Evolutionary conservation across 164 flowering plant genomes (phyloP).

Genomic region (Warburgia ugandensis): DNA sequence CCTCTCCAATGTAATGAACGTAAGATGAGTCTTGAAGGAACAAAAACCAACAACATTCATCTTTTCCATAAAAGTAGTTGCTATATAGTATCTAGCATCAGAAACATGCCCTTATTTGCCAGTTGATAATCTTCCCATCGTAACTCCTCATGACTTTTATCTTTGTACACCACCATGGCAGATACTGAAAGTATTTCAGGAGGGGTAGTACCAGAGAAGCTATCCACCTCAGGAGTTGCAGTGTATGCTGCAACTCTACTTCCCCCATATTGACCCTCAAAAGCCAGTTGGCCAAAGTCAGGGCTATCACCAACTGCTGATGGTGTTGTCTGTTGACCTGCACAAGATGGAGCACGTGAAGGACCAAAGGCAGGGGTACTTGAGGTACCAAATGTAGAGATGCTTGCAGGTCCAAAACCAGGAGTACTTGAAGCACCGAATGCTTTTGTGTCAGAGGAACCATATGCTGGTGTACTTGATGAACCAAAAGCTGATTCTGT

Average conservation of each 20-base stretch:
- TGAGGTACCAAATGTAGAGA: constrained; percentile 49
- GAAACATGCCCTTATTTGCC: constrained; percentile 71
- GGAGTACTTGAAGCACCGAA: constrained; percentile 43
- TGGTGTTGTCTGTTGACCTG: constrained; percentile 65
- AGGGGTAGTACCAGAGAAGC: constrained; percentile 41
- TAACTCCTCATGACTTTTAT: constrained; percentile 94
- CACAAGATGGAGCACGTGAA: no score
- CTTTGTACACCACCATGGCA: constrained; percentile 91
- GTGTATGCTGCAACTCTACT: constrained; percentile 64
- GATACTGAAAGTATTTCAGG: constrained; percentile 89
- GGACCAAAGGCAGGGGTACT: constrained; percentile 46
- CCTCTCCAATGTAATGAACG: neutral
- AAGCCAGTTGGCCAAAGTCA: constrained; percentile 53
- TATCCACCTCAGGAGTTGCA: constrained; percentile 62
- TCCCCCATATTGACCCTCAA: constrained; percentile 79
- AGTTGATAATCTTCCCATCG: constrained; percentile 97
- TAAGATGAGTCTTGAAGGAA: no score
- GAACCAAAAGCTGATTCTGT: constrained; percentile 51
- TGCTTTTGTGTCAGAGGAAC: constrained; percentile 40
- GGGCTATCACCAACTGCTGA: constrained; percentile 58
- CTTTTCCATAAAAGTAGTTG: no score
- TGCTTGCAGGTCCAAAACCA: constrained; percentile 42
- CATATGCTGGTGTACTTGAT: constrained; percentile 46
- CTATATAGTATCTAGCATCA: neutral
- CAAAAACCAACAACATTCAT: no score